Evolutionary conservation across 2,329 filamentous ascomycete species (phyloP).

Genomic region (Ophiostoma sp.): DNA sequence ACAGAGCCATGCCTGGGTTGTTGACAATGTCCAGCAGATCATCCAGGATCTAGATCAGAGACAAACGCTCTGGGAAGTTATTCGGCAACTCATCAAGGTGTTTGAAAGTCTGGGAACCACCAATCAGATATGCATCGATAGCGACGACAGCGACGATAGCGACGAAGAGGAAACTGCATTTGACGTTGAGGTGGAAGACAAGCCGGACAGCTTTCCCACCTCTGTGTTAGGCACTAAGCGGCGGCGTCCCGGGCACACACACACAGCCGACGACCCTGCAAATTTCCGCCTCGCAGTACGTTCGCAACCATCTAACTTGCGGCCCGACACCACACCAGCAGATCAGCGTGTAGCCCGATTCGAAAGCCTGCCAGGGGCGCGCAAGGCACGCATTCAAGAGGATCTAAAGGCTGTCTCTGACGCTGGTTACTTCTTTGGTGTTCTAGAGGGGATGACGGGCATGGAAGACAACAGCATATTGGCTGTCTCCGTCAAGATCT

Average conservation of each 20-base stretch:
- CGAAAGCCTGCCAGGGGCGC: no score
- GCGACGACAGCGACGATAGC: background rate
- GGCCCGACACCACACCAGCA: background rate
- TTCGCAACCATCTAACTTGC: background rate
- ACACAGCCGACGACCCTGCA: background rate
- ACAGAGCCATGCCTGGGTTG: background rate
- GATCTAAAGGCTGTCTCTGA: slow-evolving; percentile 58
- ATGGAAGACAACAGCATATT: slow-evolving; percentile 45
- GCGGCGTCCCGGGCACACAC: background rate
- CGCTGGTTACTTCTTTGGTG: slow-evolving; percentile 65
- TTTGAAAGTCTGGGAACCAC: background rate
- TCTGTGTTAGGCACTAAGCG: background rate
- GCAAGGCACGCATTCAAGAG: slow-evolving; percentile 37
- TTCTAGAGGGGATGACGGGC: slow-evolving; percentile 46
- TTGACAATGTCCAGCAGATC: background rate
- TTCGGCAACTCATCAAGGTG: background rate
- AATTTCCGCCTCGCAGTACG: background rate
- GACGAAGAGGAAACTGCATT: slow-evolving; percentile 26
- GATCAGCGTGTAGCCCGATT: background rate
- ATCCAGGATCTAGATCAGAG: background rate
- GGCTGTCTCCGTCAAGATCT: slow-evolving; percentile 62
- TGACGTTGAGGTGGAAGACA: background rate
- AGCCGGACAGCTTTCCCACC: background rate
- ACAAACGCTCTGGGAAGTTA: background rate
- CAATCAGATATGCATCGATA: background rate